Evolutionary conservation across 805 yeast genomes (phyloP).

Genomic region (Blastobotrys peoriensis): DNA sequence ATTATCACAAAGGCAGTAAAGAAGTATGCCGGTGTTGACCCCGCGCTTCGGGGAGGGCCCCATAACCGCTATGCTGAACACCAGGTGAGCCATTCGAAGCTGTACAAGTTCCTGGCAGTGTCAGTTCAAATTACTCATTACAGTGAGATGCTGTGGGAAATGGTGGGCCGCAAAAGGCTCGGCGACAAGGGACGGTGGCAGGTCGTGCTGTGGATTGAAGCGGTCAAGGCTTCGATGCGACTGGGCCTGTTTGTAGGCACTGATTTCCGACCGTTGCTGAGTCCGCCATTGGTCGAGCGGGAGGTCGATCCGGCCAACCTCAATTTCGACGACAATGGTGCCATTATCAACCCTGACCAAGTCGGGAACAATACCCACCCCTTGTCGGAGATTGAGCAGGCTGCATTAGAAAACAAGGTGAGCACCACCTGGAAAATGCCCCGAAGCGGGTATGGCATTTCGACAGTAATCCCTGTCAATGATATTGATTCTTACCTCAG

Average conservation of each 20-base stretch:
- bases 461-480: constrained; percentile 17
- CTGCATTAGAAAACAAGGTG: constrained; percentile 5
- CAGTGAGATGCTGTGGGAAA: constrained; percentile 34
- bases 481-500: constrained; percentile 21
- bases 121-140: constrained; percentile 27
- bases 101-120: constrained; percentile 28
- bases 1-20: constrained; percentile 29
- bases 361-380: neutral
- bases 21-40: constrained; percentile 17
- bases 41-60: constrained; percentile 14
- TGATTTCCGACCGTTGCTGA: constrained; percentile 25
- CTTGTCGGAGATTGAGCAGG: neutral
- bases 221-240: constrained; percentile 28
- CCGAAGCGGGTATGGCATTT: constrained; percentile 20
- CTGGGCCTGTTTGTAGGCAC: constrained; percentile 26
- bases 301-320: constrained; percentile 31
- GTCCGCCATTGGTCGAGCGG: constrained; percentile 29
- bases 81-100: constrained; percentile 11
- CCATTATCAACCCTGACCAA: neutral
- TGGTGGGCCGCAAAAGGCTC: constrained; percentile 22
- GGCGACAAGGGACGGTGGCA: constrained; percentile 25
- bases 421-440: constrained; percentile 23
- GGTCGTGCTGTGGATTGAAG: constrained; percentile 27
- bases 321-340: constrained; percentile 6
- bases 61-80: constrained; percentile 29